Evolutionary conservation across 1,284 basidiomycete species (phyloP).

Genomic region (Ceraceosorus bombacis): DNA sequence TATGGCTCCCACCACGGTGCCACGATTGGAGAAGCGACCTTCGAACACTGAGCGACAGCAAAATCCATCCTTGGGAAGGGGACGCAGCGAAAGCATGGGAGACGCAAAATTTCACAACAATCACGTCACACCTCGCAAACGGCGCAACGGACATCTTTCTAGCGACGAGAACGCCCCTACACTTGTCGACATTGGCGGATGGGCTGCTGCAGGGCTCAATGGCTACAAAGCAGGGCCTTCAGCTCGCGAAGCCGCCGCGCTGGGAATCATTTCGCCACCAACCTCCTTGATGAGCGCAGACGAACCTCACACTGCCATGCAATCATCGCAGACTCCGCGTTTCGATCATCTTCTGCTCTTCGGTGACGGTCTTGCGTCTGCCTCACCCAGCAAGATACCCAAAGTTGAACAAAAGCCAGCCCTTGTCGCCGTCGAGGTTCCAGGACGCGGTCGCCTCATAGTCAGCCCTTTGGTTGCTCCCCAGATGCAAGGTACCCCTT

Average conservation of each 20-base stretch:
- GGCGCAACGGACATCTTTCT: neutral
- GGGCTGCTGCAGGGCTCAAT: constrained; percentile 28
- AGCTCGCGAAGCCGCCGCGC: constrained; percentile 5
- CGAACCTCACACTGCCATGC: too few relatives aligned
- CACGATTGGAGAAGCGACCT: neutral
- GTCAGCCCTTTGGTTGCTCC: constrained; percentile 23
- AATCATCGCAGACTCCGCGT: too few relatives aligned
- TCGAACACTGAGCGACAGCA: neutral
- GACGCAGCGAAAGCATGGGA: neutral
- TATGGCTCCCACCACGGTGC: neutral
- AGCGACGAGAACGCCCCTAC: neutral
- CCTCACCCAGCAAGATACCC: too few relatives aligned
- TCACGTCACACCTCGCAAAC: neutral
- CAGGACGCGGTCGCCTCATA: constrained; percentile 24
- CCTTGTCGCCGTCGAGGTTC: constrained; percentile 26
- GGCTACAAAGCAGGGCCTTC: constrained; percentile 18
- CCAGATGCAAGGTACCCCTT: constrained; percentile 13
- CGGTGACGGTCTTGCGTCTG: too few relatives aligned
- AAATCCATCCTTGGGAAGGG: neutral
- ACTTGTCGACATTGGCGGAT: constrained; percentile 24
- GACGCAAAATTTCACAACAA: neutral
- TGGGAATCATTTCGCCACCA: too few relatives aligned
- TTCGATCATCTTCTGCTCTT: too few relatives aligned
- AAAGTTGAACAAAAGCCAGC: too few relatives aligned
- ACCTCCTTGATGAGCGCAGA: too few relatives aligned